Conservation (phyloP, 75 land plant species). For the Chamaecyparis obtusa region DNA sequence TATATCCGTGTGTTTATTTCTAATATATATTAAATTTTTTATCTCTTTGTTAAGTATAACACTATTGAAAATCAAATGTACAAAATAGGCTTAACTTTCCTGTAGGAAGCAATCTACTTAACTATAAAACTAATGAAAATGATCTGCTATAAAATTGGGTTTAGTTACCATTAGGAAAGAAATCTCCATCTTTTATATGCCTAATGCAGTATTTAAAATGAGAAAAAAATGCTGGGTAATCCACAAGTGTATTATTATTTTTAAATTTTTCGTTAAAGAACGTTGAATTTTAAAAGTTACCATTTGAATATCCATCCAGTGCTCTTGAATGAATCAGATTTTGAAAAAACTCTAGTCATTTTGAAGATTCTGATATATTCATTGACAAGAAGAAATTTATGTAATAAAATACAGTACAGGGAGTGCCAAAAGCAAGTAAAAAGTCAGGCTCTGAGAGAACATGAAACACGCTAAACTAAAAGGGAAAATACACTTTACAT, state of each 20-base stretch:
- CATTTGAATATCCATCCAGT: neutral
- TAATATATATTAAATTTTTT: neutral
- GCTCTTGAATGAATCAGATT: neutral
- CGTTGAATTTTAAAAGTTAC: neutral
- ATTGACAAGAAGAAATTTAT: neutral
- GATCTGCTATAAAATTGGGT: too few relatives aligned
- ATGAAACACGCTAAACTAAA: neutral
- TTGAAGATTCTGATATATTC: too few relatives aligned
- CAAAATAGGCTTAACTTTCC: neutral
- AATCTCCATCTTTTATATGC: neutral
- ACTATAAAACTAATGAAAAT: neutral
- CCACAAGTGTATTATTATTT: too few relatives aligned
- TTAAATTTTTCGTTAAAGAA: neutral
- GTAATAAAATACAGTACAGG: too few relatives aligned
- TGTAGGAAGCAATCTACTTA: neutral
- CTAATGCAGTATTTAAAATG: neutral
- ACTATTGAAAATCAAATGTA: too few relatives aligned
- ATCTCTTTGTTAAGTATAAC: neutral
- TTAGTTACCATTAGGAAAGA: neutral
- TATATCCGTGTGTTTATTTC: constrained; percentile 15
- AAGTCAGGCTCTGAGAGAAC: neutral
- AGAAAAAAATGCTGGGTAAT: neutral
- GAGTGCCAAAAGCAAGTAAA: neutral
- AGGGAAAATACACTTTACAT: neutral
- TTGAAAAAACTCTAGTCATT: too few relatives aligned